Conservation (phyloP, 345 rosid species). For the Eucalyptus coolabah region DNA sequence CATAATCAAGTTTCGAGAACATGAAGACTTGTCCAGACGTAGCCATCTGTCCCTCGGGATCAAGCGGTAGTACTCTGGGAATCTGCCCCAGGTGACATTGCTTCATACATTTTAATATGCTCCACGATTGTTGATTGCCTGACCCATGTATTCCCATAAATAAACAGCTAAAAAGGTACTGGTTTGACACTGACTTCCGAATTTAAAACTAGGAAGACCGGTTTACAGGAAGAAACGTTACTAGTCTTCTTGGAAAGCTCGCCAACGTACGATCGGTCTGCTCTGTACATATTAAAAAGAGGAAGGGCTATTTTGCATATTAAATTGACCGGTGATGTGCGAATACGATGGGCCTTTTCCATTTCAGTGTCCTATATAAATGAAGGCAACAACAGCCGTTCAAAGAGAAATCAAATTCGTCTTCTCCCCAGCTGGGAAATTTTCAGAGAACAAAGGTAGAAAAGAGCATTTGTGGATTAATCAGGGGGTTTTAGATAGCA, state of each 20-base stretch:
- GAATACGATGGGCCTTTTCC: neutral
- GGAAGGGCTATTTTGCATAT: neutral
- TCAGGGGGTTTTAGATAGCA: neutral
- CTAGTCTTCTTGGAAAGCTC: neutral
- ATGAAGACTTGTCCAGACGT: neutral
- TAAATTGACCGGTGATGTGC: neutral
- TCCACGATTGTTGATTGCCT: neutral
- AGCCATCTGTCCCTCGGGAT: neutral
- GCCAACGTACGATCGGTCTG: neutral
- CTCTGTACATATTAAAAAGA: neutral
- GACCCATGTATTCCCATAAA: neutral
- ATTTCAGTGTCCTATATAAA: neutral
- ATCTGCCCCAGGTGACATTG: neutral
- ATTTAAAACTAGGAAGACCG: neutral
- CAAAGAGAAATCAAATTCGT: neutral
- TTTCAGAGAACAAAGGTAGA: neutral
- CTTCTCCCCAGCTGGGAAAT: neutral
- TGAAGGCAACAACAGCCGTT: neutral
- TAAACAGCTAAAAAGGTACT: neutral
- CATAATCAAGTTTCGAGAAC: neutral
- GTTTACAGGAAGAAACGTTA: neutral
- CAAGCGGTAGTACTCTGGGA: neutral
- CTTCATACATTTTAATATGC: neutral
- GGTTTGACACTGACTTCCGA: neutral
- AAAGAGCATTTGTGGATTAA: neutral